phyloP scores from a whole-genome alignment of 1,284 basidiomycete genomes.

The Polyporus tsugae region DNA sequence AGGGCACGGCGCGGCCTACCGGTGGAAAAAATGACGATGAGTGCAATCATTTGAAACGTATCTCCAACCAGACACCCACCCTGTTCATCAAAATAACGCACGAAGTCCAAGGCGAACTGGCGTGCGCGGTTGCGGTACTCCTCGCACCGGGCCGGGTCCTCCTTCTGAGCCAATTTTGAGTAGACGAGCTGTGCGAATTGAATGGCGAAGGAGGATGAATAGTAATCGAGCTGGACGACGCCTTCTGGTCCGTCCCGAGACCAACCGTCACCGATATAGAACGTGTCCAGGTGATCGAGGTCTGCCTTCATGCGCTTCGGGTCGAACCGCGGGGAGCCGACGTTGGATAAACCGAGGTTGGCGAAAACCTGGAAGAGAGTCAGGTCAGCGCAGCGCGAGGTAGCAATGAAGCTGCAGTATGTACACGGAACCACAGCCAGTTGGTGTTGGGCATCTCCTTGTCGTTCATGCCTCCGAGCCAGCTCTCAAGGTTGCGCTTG shows the following conservation, averaged over 20 bases:
- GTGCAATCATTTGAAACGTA: neutral
- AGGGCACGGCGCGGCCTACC: slow-evolving; percentile 81
- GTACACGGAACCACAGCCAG: slow-evolving; percentile 83
- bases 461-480: slow-evolving; percentile 80
- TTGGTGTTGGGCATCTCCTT: slow-evolving; percentile 81
- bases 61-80: slow-evolving; percentile 47
- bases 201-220: slow-evolving; percentile 83
- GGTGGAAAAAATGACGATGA: neutral
- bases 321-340: slow-evolving; percentile 66
- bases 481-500: slow-evolving; percentile 67
- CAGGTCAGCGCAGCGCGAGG: slow-evolving; percentile 3
- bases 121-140: slow-evolving; percentile 71
- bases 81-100: slow-evolving; percentile 79
- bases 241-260: slow-evolving; percentile 81
- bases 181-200: slow-evolving; percentile 80
- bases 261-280: slow-evolving; percentile 82
- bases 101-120: slow-evolving; percentile 73
- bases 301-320: slow-evolving; percentile 73
- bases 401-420: slow-evolving; percentile 29
- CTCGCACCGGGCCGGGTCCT: slow-evolving; percentile 70
- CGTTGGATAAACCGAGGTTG: slow-evolving; percentile 75
- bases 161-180: slow-evolving; percentile 68
- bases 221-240: slow-evolving; percentile 82
- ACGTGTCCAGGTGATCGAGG: slow-evolving; percentile 81
- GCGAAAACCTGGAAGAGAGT: slow-evolving; percentile 63